Percentiles rank a stretch among this genome's conserved stretches.
Evolutionary conservation across 148 eudicot species (phyloP).

Genomic region (Camellia sinensis): DNA sequence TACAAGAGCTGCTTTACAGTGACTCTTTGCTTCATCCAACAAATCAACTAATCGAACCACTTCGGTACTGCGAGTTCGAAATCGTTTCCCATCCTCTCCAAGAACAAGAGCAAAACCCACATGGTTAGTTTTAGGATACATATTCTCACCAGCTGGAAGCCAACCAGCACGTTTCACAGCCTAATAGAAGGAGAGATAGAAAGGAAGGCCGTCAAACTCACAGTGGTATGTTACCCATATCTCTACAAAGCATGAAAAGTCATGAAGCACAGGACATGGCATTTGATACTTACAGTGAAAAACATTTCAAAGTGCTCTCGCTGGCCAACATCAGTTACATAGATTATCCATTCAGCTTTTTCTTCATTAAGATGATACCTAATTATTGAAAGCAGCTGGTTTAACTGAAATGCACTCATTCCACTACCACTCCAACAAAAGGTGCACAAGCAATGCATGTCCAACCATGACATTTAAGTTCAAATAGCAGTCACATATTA

Average conservation of each 20-base stretch:
- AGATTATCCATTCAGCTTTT: conserved; percentile 89
- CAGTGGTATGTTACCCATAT: not conserved
- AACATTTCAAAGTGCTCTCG: conserved; percentile 93
- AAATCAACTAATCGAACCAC: conserved; percentile 82
- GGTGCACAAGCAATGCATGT: not conserved
- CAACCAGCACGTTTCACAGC: conserved; percentile 91
- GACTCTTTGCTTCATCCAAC: conserved; percentile 89
- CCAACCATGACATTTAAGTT: not conserved
- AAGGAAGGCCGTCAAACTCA: not conserved
- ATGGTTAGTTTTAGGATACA: conserved; percentile 75
- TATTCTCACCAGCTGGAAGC: conserved; percentile 68
- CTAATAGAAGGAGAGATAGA: conserved; percentile 29
- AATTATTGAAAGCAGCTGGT: conserved; percentile 16
- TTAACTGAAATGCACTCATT: conserved; percentile 6
- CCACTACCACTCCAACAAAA: not conserved
- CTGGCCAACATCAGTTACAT: conserved; percentile 97
- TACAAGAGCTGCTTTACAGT: conserved; percentile 64
- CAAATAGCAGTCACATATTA: not conserved
- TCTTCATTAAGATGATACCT: conserved; percentile 99
- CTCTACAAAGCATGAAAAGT: not conserved
- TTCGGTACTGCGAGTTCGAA: conserved; percentile 85
- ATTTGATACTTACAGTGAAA: conserved; percentile 60
- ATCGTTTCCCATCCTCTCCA: conserved; percentile 93
- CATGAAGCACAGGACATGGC: not conserved
- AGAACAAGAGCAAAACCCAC: conserved; percentile 98